Evolutionary conservation across 257 asterid genomes (phyloP).

Genomic region (Gynochthodes officinalis): DNA sequence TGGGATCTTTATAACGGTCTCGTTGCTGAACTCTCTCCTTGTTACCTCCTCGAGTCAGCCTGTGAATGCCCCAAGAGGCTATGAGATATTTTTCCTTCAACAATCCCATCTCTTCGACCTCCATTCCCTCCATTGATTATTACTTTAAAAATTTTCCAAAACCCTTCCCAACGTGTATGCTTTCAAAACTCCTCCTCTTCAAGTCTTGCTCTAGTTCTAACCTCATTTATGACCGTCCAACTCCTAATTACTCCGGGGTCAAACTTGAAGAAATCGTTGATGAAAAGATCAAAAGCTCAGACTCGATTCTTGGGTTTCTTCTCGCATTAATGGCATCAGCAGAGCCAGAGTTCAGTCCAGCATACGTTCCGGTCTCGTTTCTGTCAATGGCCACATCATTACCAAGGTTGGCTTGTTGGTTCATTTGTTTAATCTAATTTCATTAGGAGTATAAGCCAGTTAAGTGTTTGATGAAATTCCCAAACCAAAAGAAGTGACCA

Average conservation of each 20-base stretch:
- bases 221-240: conserved; percentile 23
- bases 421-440: not conserved
- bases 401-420: conserved; percentile 47
- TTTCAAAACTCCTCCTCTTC: conserved; percentile 30
- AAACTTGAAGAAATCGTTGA: conserved; percentile 54
- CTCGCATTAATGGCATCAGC: conserved; percentile 77
- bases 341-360: conserved; percentile 96
- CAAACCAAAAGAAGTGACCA: too few species aligned
- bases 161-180: not conserved
- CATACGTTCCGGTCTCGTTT: conserved; percentile 83
- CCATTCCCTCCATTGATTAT: conserved; percentile 1
- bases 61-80: too few species aligned
- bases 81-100: conserved; percentile 9
- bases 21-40: too few species aligned
- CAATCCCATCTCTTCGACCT: not conserved
- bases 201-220: conserved; percentile 29
- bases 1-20: too few species aligned
- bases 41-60: too few species aligned
- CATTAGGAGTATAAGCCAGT: not conserved
- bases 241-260: conserved; percentile 53
- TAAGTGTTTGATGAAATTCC: not conserved
- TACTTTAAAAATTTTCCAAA: not conserved
- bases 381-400: conserved; percentile 69
- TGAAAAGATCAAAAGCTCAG: conserved; percentile 57
- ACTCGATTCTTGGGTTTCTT: conserved; percentile 79